Conservation (phyloP, 2,329 filamentous ascomycete genomes). For the Colletotrichum costaricense region DNA sequence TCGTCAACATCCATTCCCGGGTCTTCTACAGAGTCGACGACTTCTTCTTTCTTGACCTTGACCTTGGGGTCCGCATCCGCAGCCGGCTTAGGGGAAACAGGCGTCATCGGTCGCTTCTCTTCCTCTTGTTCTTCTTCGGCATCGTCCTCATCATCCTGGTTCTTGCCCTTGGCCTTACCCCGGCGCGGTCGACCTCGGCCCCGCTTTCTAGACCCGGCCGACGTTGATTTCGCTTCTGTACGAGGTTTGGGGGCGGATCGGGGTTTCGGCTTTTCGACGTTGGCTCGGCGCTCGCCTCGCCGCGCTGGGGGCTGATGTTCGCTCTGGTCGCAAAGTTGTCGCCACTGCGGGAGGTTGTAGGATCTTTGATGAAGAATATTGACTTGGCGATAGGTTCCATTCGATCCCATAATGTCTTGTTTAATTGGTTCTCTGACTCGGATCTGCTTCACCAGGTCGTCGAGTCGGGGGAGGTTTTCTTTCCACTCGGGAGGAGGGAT, state of each 20-base stretch:
- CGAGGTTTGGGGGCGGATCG: slow-evolving; percentile 49
- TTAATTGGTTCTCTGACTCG: slow-evolving; percentile 97
- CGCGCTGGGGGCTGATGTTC: slow-evolving; percentile 95
- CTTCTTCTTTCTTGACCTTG: slow-evolving; percentile 43
- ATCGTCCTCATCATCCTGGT: slow-evolving; percentile 51
- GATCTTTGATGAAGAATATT: slow-evolving; percentile 96
- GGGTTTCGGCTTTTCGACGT: slow-evolving; percentile 63
- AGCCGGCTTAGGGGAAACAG: slow-evolving; percentile 47
- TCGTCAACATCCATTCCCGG: slow-evolving; percentile 49
- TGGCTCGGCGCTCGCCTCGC: slow-evolving; percentile 82
- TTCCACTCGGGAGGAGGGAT: slow-evolving; percentile 95
- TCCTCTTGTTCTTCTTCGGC: slow-evolving; percentile 36
- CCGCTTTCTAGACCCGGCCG: slow-evolving; percentile 51
- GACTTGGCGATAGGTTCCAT: slow-evolving; percentile 95
- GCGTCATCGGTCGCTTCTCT: slow-evolving; percentile 37
- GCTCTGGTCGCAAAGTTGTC: slow-evolving; percentile 90
- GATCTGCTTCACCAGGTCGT: slow-evolving; percentile 90
- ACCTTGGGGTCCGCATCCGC: slow-evolving; percentile 39
- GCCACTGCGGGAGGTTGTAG: slow-evolving; percentile 98
- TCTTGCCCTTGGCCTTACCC: slow-evolving; percentile 50
- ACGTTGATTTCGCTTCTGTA: slow-evolving; percentile 37
- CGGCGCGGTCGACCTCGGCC: slow-evolving; percentile 53
- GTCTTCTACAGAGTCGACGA: slow-evolving; percentile 64
- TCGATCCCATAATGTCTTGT: slow-evolving; percentile 96
- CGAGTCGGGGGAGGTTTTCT: slow-evolving; percentile 79